These are phyloP conservation scores for Erigeron canadensis DNA, from an alignment of 129 eudicot genomes.

Conservation along the genomic window DNA sequence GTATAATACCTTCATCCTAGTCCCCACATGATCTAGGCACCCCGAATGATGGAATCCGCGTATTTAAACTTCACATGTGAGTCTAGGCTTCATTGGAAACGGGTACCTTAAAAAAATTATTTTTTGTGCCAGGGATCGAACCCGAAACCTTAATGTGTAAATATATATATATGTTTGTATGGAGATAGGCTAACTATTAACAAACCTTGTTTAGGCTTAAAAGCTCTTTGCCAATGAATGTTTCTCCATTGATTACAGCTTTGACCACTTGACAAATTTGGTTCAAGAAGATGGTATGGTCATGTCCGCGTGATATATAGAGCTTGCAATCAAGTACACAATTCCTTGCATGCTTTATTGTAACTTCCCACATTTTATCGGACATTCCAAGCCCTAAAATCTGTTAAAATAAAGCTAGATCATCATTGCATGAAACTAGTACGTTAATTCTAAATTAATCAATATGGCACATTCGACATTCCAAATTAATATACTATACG, in stretches of 20 bases:
- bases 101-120: too few relatives aligned
- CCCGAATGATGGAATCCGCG: too few relatives aligned
- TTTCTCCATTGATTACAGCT: conserved; percentile 49
- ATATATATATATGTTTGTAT: not conserved
- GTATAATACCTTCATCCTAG: too few relatives aligned
- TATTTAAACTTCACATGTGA: too few relatives aligned
- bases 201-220: conserved; percentile 38
- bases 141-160: not conserved
- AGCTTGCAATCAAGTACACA: conserved; percentile 42
- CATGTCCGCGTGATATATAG: conserved; percentile 36
- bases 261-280: conserved; percentile 61
- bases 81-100: too few relatives aligned
- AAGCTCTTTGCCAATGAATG: conserved; percentile 34
- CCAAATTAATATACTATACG: too few relatives aligned
- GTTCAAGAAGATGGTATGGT: conserved; percentile 43
- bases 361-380: conserved; percentile 72
- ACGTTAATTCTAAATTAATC: too few relatives aligned
- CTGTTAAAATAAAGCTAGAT: too few relatives aligned
- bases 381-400: conserved; percentile 71
- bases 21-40: too few relatives aligned
- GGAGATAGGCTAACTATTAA: not conserved
- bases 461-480: too few relatives aligned
- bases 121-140: too few relatives aligned
- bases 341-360: conserved; percentile 57
- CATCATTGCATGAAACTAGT: too few relatives aligned